These are phyloP conservation scores for Spergularia azorica DNA, from an alignment of 179 eudicot species.

Conservation along the genomic window DNA sequence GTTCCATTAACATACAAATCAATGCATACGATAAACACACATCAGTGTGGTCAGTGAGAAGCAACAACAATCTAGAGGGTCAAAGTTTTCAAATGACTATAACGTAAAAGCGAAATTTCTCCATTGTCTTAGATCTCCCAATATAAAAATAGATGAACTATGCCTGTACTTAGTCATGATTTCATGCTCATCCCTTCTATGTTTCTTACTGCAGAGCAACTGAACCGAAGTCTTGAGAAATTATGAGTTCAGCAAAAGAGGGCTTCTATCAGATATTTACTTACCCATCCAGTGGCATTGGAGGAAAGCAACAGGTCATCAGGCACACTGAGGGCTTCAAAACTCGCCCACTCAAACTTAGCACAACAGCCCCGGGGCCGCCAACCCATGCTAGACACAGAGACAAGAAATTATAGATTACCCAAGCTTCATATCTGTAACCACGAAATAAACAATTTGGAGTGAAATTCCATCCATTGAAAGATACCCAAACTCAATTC, in stretches of 20 bases:
- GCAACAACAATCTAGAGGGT: slow-evolving; percentile 3
- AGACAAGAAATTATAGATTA: slow-evolving; percentile 90
- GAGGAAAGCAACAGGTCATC: slow-evolving; percentile 97
- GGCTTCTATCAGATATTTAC: slow-evolving; percentile 23
- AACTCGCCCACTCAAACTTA: slow-evolving; percentile 81
- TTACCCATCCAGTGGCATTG: slow-evolving; percentile 92
- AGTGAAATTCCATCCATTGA: neutral
- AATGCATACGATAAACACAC: neutral
- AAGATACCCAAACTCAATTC: neutral
- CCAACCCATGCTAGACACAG: slow-evolving; percentile 99
- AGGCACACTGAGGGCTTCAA: slow-evolving; percentile 81
- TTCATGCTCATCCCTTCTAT: neutral
- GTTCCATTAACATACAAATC: slow-evolving; percentile 3
- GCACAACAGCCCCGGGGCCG: slow-evolving; percentile 96
- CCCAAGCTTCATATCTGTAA: slow-evolving; percentile 98
- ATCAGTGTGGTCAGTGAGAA: neutral
- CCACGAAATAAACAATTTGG: slow-evolving; percentile 18
- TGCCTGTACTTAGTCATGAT: neutral
- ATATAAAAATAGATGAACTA: neutral
- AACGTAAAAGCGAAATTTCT: neutral
- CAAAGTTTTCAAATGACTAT: slow-evolving; percentile 13
- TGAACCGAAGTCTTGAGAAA: neutral
- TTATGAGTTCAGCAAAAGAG: neutral
- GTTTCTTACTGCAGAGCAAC: neutral
- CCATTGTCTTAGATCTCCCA: neutral